A percentile compares a stretch with the other conserved stretches of the same genome.
These are phyloP conservation scores for Hygrophoropsis aurantiaca DNA, from an alignment of 768 basidiomycete species.

Conservation along the genomic window DNA sequence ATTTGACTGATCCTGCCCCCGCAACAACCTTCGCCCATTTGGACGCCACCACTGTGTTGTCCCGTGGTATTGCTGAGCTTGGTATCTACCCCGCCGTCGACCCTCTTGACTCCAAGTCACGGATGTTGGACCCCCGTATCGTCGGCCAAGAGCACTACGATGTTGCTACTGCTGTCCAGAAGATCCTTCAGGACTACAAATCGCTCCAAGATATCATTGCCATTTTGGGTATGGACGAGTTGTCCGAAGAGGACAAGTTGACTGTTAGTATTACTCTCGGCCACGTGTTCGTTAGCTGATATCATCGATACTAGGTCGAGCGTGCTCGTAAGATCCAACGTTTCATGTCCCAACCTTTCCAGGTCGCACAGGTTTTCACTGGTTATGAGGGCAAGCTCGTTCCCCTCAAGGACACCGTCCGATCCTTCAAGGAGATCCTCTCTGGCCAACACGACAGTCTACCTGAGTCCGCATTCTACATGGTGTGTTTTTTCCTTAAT, in stretches of 20 bases:
- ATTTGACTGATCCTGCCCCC: conserved; percentile 99
- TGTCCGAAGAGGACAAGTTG: conserved; percentile 99
- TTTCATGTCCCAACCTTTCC: conserved; percentile 99
- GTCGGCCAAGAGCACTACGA: conserved; percentile 95
- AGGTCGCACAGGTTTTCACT: conserved; percentile 99
- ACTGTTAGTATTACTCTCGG: conserved; percentile 60
- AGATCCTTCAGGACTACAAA: conserved; percentile 97
- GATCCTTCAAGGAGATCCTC: conserved; percentile 98
- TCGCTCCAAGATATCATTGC: conserved; percentile 99
- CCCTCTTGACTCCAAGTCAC: conserved; percentile 98
- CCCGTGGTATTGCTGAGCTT: conserved; percentile 97
- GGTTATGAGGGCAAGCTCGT: conserved; percentile 99
- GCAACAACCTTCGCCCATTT: conserved; percentile 99
- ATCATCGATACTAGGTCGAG: conserved; percentile 63
- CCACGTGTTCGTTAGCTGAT: neutral
- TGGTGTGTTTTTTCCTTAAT: conserved; percentile 46
- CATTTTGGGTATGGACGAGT: conserved; percentile 99
- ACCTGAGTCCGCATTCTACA: conserved; percentile 98
- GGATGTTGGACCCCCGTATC: conserved; percentile 99
- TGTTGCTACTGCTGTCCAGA: conserved; percentile 94
- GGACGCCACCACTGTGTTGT: conserved; percentile 99
- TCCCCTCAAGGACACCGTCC: conserved; percentile 91
- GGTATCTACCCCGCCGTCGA: conserved; percentile 99
- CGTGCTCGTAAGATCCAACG: conserved; percentile 98
- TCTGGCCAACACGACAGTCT: conserved; percentile 83